Evolutionary conservation across 2,329 filamentous ascomycete genomes (phyloP), one percentile per base, ranked within the genome.

Genomic region (Clonostachys chloroleuca): DNA sequence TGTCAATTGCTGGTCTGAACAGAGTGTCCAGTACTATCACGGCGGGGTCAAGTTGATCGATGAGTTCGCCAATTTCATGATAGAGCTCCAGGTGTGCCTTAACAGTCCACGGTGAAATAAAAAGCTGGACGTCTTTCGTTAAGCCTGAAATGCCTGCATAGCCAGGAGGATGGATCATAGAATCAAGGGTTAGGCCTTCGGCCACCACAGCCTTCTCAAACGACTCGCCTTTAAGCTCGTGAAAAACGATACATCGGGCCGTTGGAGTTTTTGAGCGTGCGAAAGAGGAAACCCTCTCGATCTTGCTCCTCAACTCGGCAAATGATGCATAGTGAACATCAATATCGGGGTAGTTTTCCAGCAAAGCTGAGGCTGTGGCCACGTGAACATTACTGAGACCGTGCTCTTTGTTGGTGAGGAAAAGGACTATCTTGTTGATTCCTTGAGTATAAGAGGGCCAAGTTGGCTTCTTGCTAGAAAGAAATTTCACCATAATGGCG

Each of bases 361-460:
- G 42, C 7, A 70, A 49, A 0, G 64, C 60, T 2, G 57, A 57
- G n/a, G 54, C 52, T 6, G 66, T 66, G 6, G 66, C 63, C 12
- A 69, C 49, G 44, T 63, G 63, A 16, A 67, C 65, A 42, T 70
- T 70, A 10, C 59, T 61, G 8, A 65, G 55, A 20, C 67, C 66
- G 43, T 58, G 56, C 9, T 65, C 60, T 13, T 52, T 51, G 48
- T 62, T 61, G 17, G 58, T 56, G 36, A 68, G 42, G 47, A 69
- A 62, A 9, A 69, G 59, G 13, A 66, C 56, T 3, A 61, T 64
- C 42, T 61, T 61, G 44, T 62, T 60, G 9, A 45, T 46, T 5
- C 59, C 58, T 17, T 47, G 44, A 24, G 33, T 46, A 20, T 46
- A 46, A 10, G 24, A 9, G 8, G 24, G 24, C 24, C 24, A 30